Evolutionary conservation across 805 yeast genomes (phyloP), one percentile per base, ranked within the genome.

Genomic region (Pichia thaimueangensis): DNA sequence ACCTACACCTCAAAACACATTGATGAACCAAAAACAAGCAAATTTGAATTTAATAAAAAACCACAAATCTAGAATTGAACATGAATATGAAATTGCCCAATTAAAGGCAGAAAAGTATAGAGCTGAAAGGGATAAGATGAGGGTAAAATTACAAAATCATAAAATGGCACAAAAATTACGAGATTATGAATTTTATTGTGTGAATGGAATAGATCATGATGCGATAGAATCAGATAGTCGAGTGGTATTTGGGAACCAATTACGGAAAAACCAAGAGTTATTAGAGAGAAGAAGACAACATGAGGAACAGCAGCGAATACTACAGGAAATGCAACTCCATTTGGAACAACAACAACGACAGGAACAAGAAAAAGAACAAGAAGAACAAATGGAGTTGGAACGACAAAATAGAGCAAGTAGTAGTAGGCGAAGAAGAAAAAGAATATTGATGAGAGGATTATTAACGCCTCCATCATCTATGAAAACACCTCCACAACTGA

Each of bases 111-210:
- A 29, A 17, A 33, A 40, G 35, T 44, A 44, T 27, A 35, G 31
- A 20, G 35, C 34, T 10, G 39, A 44, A 23, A 32, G 44, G 15
- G 41, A 44, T 29, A 33, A 25, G 22, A 3, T 29, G 12, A 24
- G 21, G 3, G n/a, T 39, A 5, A 22, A 27, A 20, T 10, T 23
- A 15, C 22, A 37, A 7, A 28, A 41, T n/a, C 25, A 24, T 12
- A 20, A 45, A 25, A 35, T 41, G 12, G 34, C 37, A 6, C 20
- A 20, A 9, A 35, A 33, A 25, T 19, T 48, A 41, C 37, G 37
- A 10, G 45, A 45, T 15, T 48, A 48, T 30, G 47, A 42, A 34
- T 43, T 37, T 12, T 41, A 34, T 20, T 45, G 43, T 36, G 46
- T 48, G 16, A 43, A 45, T 23, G 51, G 51, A 1, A 36, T 47